These are phyloP conservation scores for Hypocreales sp. DNA, from an alignment of 2,329 filamentous ascomycete species.

Conservation along the genomic window DNA sequence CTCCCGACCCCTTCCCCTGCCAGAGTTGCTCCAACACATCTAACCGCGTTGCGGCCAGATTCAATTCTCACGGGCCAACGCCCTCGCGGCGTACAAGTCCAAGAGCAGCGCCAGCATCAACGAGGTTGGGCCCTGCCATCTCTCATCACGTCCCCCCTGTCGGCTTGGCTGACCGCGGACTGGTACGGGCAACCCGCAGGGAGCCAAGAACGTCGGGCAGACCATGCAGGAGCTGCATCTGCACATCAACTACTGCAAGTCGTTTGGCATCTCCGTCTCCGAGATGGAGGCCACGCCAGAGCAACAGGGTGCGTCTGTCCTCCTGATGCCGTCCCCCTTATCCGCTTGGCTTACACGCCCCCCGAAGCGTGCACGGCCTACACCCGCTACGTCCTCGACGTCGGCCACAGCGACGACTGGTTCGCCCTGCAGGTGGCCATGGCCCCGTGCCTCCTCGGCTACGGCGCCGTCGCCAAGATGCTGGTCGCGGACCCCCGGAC, in stretches of 20 bases:
- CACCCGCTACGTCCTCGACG: slow-evolving; percentile 73
- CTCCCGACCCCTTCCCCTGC: no score
- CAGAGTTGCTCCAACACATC: no score
- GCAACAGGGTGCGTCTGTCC: slow-evolving; percentile 40
- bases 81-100: slow-evolving; percentile 73
- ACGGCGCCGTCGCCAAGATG: slow-evolving; percentile 62
- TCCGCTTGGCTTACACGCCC: neutral
- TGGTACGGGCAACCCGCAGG: no score
- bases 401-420: slow-evolving; percentile 79
- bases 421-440: slow-evolving; percentile 73
- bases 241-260: slow-evolving; percentile 68
- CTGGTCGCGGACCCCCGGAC: slow-evolving; percentile 49
- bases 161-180: no score
- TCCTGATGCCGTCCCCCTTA: neutral
- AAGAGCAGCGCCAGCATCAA: slow-evolving; percentile 59
- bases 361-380: slow-evolving; percentile 77
- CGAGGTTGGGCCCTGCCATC: slow-evolving; percentile 44
- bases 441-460: slow-evolving; percentile 80
- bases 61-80: slow-evolving; percentile 78
- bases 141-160: no score
- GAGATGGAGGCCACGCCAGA: slow-evolving; percentile 64
- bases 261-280: slow-evolving; percentile 59
- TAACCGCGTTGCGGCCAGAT: slow-evolving; percentile 28
- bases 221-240: slow-evolving; percentile 68
- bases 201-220: slow-evolving; percentile 49